A percentile compares a stretch with the other conserved stretches of the same genome.
Evolutionary conservation across 2,329 filamentous ascomycete genomes (phyloP).

Genomic region (Ophiostoma tasmaniense): DNA sequence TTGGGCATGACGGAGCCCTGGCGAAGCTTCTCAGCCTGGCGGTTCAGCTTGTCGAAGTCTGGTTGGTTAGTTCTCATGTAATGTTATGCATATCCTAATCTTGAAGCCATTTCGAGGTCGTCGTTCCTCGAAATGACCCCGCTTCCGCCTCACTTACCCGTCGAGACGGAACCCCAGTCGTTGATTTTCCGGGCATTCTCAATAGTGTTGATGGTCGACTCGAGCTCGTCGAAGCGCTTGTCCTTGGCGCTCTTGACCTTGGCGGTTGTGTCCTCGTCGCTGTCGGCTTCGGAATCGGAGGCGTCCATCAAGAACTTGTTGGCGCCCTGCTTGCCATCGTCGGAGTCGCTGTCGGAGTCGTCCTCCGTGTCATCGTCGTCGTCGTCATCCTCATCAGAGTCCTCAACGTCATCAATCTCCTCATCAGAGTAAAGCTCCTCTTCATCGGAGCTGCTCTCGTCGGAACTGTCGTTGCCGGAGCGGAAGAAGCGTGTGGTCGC

Average conservation of each 20-base stretch:
- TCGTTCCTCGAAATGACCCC: neutral
- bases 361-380: slow-evolving; percentile 56
- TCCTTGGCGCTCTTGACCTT: slow-evolving; percentile 97
- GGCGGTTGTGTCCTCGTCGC: slow-evolving; percentile 76
- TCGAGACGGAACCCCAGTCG: slow-evolving; percentile 89
- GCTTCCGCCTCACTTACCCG: slow-evolving; percentile 49
- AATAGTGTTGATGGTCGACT: slow-evolving; percentile 79
- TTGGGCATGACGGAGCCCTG: slow-evolving; percentile 75
- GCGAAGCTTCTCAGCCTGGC: slow-evolving; percentile 70
- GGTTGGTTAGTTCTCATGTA: slow-evolving; percentile 13
- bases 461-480: slow-evolving; percentile 84
- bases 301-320: slow-evolving; percentile 73
- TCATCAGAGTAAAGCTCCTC: slow-evolving; percentile 87
- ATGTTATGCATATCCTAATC: neutral
- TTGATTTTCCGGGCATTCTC: slow-evolving; percentile 97
- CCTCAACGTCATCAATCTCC: slow-evolving; percentile 47
- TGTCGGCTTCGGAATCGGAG: slow-evolving; percentile 64
- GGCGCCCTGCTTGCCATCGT: slow-evolving; percentile 59
- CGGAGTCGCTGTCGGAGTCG: slow-evolving; percentile 43
- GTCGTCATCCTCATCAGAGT: slow-evolving; percentile 54
- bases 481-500: slow-evolving; percentile 82
- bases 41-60: slow-evolving; percentile 95
- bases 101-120: neutral
- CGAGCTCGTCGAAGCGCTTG: slow-evolving; percentile 90
- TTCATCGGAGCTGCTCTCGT: slow-evolving; percentile 91